A percentile compares a stretch with the other conserved stretches of the same genome.
These are phyloP conservation scores for Guyanaporus albipodus DNA, from an alignment of 768 basidiomycete species.

Conservation along the genomic window DNA sequence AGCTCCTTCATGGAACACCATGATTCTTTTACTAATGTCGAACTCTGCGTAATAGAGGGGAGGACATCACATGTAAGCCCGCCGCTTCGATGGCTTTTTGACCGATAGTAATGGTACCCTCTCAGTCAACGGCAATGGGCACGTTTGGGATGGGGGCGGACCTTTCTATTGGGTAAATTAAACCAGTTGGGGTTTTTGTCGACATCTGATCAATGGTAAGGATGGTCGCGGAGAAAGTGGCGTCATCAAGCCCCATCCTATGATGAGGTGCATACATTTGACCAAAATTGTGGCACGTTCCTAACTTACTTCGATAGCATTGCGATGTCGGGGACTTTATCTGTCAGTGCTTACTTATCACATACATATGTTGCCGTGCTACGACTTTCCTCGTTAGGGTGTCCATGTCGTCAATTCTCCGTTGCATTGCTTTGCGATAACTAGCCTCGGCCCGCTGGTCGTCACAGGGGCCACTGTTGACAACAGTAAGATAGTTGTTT, in stretches of 20 bases:
- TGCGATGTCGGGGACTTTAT: constrained; percentile 38
- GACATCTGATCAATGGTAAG: constrained; percentile 10
- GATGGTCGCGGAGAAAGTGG: constrained; percentile 23
- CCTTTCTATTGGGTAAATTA: constrained; percentile 40
- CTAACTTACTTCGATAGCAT: constrained; percentile 26
- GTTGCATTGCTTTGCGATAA: constrained; percentile 29
- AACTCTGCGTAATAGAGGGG: constrained; percentile 36
- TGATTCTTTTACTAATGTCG: not conserved
- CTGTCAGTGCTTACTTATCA: constrained; percentile 19
- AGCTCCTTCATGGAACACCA: not conserved
- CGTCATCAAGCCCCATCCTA: constrained; percentile 30
- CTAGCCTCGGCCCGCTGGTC: constrained; percentile 28
- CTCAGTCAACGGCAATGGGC: constrained; percentile 39
- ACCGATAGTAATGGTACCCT: not conserved
- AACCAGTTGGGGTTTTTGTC: not conserved
- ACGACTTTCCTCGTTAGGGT: constrained; percentile 20
- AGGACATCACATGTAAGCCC: constrained; percentile 44
- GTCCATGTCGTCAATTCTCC: constrained; percentile 41
- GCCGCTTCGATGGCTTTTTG: not conserved
- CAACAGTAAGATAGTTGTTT: constrained; percentile 42
- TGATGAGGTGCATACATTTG: constrained; percentile 36
- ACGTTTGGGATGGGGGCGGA: constrained; percentile 41
- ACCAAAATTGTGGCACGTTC: not conserved
- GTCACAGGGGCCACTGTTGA: constrained; percentile 51
- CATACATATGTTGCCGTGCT: not conserved